Evolutionary conservation across 352 stramenopile genomes (phyloP), one percentile per base, ranked within the genome.

Genomic region (Pythium aquatile): DNA sequence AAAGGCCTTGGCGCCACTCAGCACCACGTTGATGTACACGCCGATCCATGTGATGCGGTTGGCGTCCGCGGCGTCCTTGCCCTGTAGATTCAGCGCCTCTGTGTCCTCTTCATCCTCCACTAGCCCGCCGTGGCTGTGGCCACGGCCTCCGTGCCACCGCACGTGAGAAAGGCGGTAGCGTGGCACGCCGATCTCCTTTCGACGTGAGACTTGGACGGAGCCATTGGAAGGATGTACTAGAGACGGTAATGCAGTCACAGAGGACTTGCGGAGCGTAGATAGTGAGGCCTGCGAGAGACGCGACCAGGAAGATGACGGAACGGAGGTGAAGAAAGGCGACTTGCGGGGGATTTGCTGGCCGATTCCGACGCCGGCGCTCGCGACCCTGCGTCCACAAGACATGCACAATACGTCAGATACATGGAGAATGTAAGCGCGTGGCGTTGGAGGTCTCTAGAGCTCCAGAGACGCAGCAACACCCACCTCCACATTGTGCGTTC

Each of bases 41-140:
- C 82, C 82, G 13, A 85, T 65, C 82, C 82, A 91, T 63, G 82
- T 91, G 68, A 91, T 87, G 26, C 79, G 76, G 62, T 91, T 70
- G 0, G 78, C 80, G 2, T 75, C 72, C 33, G 74, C 69, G 20
- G 76, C 63, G 53, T 81, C 82, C 29, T 71, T 65, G 0, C 66
- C n/a, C 44, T 51, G 44, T 16, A 51, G 68, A 7, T 67, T 75
- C 9, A 87, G 52, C 44, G 76, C 67, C 51, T 68, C 56, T 4
- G 58, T 68, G 10, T 48, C 68, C 10, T 66, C 58, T 13, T 78
- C 62, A 6, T 64, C 52, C 11, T 72, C 65, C 3, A 63, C 6
- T 10, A 77, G 51, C 10, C 65, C 62, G 20, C 69, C 61, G n/a
- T 77, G 63, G 33, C 64, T 64, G 61, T 76, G 65, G 53, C 66